Percentiles rank a stretch among this genome's conserved stretches.
Conservation (phyloP, 2,329 filamentous ascomycete species). For the Amesomyces nigricolor region DNA sequence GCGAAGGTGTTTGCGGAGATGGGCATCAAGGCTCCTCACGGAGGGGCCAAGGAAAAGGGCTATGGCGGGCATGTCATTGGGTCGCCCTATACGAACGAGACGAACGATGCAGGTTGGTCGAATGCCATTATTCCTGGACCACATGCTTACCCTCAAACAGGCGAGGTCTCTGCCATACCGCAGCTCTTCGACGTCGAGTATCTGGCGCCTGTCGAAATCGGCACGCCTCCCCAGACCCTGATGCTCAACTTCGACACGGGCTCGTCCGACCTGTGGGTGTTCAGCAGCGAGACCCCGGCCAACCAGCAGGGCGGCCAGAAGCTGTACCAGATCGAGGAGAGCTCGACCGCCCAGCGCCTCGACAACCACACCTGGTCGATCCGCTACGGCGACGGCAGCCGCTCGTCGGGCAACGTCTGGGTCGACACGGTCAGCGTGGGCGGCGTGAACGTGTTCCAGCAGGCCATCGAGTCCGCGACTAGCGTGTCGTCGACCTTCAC, state of each 20-base stretch:
- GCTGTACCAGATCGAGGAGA: conserved; percentile 47
- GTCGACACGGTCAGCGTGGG: conserved; percentile 58
- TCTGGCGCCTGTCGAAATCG: conserved; percentile 55
- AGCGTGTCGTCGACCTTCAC: conserved; percentile 44
- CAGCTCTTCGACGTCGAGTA: conserved; percentile 46
- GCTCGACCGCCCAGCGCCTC: conserved; percentile 40
- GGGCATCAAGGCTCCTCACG: conserved; percentile 24
- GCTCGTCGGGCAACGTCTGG: conserved; percentile 57
- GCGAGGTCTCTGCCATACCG: conserved; percentile 40
- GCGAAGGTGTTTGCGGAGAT: conserved; percentile 32
- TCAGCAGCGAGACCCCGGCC: conserved; percentile 49
- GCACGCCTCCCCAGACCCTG: conserved; percentile 46
- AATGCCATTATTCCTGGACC: no score
- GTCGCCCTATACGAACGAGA: conserved; percentile 16
- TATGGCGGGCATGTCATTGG: not conserved
- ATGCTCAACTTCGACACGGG: conserved; percentile 64
- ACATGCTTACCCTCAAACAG: conserved; percentile 25
- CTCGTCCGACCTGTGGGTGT: conserved; percentile 65
- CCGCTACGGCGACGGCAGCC: conserved; percentile 59
- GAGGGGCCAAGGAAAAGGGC: not conserved
- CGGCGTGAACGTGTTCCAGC: conserved; percentile 50
- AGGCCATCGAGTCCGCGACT: conserved; percentile 59
- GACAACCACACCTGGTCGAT: conserved; percentile 47
- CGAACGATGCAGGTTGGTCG: conserved; percentile 19
- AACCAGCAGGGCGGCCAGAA: conserved; percentile 46